Evolutionary conservation across 768 basidiomycete species (phyloP).

Genomic region (Naematelia encephala): DNA sequence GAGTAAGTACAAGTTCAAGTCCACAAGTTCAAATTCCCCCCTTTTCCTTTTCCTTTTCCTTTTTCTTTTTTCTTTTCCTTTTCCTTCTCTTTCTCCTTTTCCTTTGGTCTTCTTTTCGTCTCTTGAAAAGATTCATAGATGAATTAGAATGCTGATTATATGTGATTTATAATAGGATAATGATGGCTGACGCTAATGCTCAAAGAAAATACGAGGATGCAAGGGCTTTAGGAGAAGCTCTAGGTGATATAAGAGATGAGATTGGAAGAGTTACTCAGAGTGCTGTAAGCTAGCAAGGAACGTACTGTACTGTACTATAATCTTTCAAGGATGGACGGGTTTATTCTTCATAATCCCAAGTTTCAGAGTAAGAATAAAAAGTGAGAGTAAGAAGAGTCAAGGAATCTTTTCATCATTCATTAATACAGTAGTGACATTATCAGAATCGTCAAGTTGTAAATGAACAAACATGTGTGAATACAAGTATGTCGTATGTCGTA

Average conservation of each 20-base stretch:
- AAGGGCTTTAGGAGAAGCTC: conserved; percentile 71
- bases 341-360: not conserved
- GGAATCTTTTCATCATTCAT: too few species aligned
- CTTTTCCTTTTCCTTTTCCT: conserved; percentile 65
- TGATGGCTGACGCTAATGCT: conserved; percentile 82
- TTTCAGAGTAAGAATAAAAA: not conserved
- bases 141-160: not conserved
- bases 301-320: not conserved
- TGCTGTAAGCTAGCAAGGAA: conserved; percentile 1
- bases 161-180: conserved; percentile 54
- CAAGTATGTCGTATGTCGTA: too few species aligned
- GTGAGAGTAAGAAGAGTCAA: too few species aligned
- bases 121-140: not conserved
- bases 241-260: conserved; percentile 78
- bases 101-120: not conserved
- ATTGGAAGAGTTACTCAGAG: conserved; percentile 63
- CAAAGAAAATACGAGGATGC: conserved; percentile 95
- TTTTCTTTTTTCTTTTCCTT: conserved; percentile 17
- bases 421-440: too few species aligned
- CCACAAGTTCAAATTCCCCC: conserved; percentile 50
- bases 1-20: too few species aligned
- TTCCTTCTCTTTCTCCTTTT: not conserved
- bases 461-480: too few species aligned
- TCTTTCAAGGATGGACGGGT: not conserved
- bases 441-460: too few species aligned